Conservation (phyloP, 352 stramenopile species). For the Phytopythium ostracodes region DNA sequence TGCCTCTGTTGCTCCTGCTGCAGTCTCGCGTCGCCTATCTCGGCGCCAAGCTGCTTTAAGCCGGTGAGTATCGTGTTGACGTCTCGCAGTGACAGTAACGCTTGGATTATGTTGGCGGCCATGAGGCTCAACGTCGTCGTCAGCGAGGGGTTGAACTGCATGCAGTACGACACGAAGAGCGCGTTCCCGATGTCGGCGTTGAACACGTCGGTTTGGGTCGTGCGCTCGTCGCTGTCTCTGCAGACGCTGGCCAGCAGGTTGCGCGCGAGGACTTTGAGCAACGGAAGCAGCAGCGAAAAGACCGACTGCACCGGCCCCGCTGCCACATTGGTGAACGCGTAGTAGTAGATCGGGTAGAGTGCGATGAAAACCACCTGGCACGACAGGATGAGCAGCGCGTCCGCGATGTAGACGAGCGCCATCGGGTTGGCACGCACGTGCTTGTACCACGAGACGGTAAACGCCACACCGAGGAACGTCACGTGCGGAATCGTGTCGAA, state of each 20-base stretch:
- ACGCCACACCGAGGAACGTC: constrained; percentile 2
- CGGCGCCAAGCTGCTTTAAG: neutral
- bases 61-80: neutral
- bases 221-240: constrained; percentile 15
- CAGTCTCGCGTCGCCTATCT: neutral
- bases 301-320: constrained; percentile 3
- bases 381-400: constrained; percentile 16
- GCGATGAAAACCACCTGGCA: constrained; percentile 14
- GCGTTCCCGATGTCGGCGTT: constrained; percentile 24
- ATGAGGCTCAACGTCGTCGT: constrained; percentile 17
- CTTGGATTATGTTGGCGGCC: constrained; percentile 20
- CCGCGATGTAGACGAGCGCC: constrained; percentile 6
- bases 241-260: constrained; percentile 17
- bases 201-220: constrained; percentile 16
- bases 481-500: constrained; percentile 10
- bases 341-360: constrained; percentile 20
- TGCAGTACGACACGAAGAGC: constrained; percentile 23
- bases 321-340: constrained; percentile 16
- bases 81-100: constrained; percentile 17
- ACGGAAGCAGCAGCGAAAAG: constrained; percentile 14
- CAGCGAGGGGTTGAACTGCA: constrained; percentile 21
- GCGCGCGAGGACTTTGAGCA: constrained; percentile 19
- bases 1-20: neutral
- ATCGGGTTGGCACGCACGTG: constrained; percentile 10
- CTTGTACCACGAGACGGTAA: constrained; percentile 14